phyloP scores from a whole-genome alignment of 257 asterid species.

The Schizonepeta tenuifolia region DNA sequence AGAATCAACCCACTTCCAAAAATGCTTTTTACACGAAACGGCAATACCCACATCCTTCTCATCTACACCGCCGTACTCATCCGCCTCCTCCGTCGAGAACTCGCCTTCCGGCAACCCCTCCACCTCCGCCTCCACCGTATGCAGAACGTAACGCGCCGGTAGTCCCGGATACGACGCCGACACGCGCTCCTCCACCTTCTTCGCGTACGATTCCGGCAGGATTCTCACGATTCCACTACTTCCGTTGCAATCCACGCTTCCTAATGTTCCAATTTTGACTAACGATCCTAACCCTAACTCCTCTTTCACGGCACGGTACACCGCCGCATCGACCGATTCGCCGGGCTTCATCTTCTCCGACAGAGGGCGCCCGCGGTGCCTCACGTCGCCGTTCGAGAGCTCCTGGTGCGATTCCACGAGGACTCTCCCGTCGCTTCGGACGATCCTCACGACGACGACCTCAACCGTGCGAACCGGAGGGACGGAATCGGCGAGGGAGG shows the following conservation, averaged over 20 bases:
- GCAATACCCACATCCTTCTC: constrained; percentile 48
- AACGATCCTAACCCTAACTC: constrained; percentile 88
- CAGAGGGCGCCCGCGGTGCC: constrained; percentile 70
- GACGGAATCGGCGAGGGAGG: constrained; percentile 62
- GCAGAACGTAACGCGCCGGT: constrained; percentile 87
- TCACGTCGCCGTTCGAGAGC: constrained; percentile 71
- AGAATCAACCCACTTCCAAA: constrained; percentile 88
- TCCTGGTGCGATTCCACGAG: constrained; percentile 91
- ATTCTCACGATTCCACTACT: constrained; percentile 46
- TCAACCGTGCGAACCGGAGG: constrained; percentile 86
- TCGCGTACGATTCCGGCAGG: constrained; percentile 62
- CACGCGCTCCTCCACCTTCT: constrained; percentile 78
- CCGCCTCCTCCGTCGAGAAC: constrained; percentile 79
- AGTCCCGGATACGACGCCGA: constrained; percentile 91
- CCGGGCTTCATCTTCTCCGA: constrained; percentile 98
- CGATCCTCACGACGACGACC: constrained; percentile 69
- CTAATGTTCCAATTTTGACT: constrained; percentile 10
- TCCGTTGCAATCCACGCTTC: neutral
- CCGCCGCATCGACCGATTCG: constrained; percentile 83
- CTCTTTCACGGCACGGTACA: constrained; percentile 78
- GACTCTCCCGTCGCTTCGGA: constrained; percentile 53
- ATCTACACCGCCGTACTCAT: constrained; percentile 60
- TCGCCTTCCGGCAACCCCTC: constrained; percentile 82
- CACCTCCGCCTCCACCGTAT: constrained; percentile 77
- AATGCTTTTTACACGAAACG: constrained; percentile 84